Conservation (phyloP, 805 yeast genomes). For the Brettanomyces naardenensis region DNA sequence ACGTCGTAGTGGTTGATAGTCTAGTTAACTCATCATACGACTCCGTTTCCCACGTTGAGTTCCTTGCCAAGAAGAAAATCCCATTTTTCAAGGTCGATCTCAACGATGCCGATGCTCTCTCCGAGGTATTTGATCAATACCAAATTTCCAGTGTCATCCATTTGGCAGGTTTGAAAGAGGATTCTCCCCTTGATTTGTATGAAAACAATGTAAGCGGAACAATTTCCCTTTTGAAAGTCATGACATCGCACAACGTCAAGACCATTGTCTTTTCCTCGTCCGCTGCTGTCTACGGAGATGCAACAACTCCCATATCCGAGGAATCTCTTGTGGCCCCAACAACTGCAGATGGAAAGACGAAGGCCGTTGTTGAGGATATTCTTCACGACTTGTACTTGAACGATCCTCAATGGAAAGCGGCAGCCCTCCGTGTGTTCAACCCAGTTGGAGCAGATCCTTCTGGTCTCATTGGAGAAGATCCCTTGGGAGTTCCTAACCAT, state of each 20-base stretch:
- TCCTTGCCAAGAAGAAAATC: background rate
- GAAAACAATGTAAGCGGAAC: conserved; percentile 2
- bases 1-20: conserved; percentile 1
- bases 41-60: conserved; percentile 1
- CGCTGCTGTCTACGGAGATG: conserved; percentile 3
- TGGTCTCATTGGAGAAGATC: conserved; percentile 3
- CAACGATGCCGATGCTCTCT: background rate
- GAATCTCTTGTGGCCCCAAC: conserved; percentile 1
- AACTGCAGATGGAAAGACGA: conserved; percentile 1
- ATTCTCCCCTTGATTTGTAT: background rate
- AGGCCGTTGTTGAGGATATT: background rate
- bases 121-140: conserved; percentile 1
- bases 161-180: conserved; percentile 2
- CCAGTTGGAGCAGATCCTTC: conserved; percentile 2
- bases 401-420: background rate
- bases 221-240: conserved; percentile 1
- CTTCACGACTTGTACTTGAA: background rate
- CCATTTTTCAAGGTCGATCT: conserved; percentile 1
- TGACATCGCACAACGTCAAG: conserved; percentile 1
- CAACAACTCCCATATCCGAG: conserved; percentile 2
- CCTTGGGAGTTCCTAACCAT: conserved; percentile 1
- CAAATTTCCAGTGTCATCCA: background rate
- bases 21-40: conserved; percentile 2
- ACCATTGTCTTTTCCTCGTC: conserved; percentile 1
- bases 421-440: background rate